These are phyloP conservation scores for Kwoniella bestiolae DNA, from an alignment of 768 basidiomycete species.

Conservation along the genomic window DNA sequence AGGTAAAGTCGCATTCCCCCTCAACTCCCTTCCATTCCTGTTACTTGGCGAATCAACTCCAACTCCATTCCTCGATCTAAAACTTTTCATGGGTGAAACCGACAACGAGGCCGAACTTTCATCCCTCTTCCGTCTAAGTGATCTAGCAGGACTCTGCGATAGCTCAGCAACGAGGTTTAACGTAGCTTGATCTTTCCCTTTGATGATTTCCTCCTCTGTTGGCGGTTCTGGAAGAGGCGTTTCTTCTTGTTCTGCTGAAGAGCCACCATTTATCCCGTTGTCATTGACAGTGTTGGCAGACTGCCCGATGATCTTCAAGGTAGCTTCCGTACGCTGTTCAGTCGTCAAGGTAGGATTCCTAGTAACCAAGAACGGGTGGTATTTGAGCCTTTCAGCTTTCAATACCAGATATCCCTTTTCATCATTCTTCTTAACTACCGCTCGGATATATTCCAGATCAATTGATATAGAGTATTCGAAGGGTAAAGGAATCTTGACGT, in stretches of 20 bases:
- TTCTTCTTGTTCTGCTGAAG: slow-evolving; percentile 13
- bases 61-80: not conserved
- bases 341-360: slow-evolving; percentile 34
- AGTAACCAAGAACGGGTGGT: slow-evolving; percentile 86
- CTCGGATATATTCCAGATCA: slow-evolving; percentile 69
- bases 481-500: slow-evolving; percentile 11
- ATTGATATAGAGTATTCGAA: slow-evolving; percentile 71
- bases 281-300: not conserved
- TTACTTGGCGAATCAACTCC: not conserved
- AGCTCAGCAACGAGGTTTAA: slow-evolving; percentile 39
- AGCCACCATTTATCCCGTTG: too few species aligned
- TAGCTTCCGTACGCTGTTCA: slow-evolving; percentile 21
- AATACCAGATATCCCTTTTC: slow-evolving; percentile 73
- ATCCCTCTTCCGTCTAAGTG: slow-evolving; percentile 23
- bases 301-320: slow-evolving; percentile 5
- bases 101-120: not conserved
- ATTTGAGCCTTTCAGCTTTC: slow-evolving; percentile 83
- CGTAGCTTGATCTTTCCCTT: slow-evolving; percentile 44
- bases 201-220: slow-evolving; percentile 4
- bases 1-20: slow-evolving; percentile 1
- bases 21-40: slow-evolving; percentile 2
- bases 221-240: not conserved
- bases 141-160: slow-evolving; percentile 29
- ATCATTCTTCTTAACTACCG: slow-evolving; percentile 72
- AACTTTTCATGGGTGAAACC: slow-evolving; percentile 6